Evolutionary conservation across 768 basidiomycete species (phyloP).

Genomic region (Russula vinacea): DNA sequence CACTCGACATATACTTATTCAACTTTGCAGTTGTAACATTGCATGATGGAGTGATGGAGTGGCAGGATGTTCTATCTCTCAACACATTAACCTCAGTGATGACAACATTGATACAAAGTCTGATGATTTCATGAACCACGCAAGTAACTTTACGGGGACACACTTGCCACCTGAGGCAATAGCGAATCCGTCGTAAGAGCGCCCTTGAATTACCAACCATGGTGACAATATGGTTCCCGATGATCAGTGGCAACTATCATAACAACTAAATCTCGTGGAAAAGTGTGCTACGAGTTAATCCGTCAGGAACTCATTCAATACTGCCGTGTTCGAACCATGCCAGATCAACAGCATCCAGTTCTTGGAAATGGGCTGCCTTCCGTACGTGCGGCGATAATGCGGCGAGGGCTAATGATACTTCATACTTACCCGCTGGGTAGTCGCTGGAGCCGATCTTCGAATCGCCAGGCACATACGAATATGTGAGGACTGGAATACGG

Average conservation of each 20-base stretch:
- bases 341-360: conserved; percentile 36
- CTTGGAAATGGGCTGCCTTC: conserved; percentile 26
- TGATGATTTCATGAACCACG: too few relatives aligned
- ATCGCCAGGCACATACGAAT: conserved; percentile 1
- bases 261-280: background rate
- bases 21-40: background rate
- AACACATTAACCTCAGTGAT: too few relatives aligned
- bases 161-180: too few relatives aligned
- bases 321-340: conserved; percentile 36
- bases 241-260: too few relatives aligned
- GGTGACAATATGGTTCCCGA: background rate
- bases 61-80: background rate
- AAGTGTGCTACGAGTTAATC: background rate
- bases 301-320: background rate
- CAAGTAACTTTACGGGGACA: too few relatives aligned
- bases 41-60: background rate
- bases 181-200: background rate
- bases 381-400: conserved; percentile 31
- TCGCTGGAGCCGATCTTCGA: conserved; percentile 2
- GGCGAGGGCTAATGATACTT: conserved; percentile 37
- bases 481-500: conserved; percentile 55
- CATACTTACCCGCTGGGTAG: conserved; percentile 31
- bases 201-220: background rate
- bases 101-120: too few relatives aligned
- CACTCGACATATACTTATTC: conserved; percentile 16